A percentile compares a stretch with the other conserved stretches of the same genome.
Conservation (phyloP, 2,329 filamentous ascomycete genomes). For the Nemania serpens region DNA sequence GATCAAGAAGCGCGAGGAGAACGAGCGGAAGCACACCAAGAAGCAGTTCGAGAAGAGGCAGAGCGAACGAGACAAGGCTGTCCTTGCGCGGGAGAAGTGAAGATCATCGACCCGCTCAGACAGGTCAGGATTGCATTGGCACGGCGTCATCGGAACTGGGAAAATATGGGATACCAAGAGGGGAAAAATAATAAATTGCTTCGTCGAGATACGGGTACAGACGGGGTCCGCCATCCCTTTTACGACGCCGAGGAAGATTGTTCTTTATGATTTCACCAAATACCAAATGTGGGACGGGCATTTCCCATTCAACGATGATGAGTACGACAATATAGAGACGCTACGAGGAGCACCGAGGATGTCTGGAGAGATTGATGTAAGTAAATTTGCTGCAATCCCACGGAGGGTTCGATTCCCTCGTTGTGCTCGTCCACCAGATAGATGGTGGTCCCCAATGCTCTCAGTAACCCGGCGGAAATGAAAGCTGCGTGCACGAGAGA, state of each 20-base stretch:
- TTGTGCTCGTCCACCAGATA: background rate
- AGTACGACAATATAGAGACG: no score
- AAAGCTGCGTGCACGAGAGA: background rate
- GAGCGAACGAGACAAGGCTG: conserved; percentile 90
- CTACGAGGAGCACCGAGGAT: no score
- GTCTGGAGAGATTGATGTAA: no score
- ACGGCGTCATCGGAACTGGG: conserved; percentile 33
- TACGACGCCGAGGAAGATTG: no score
- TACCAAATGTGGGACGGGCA: no score
- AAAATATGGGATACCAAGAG: conserved; percentile 33
- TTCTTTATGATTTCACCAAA: no score
- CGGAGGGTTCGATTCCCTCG: background rate
- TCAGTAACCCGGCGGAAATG: no score
- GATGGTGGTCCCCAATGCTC: background rate
- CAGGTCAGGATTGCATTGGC: conserved; percentile 31
- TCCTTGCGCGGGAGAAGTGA: conserved; percentile 69
- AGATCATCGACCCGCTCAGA: background rate
- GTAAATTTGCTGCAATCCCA: background rate
- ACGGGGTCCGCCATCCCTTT: no score
- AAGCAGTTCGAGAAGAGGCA: conserved; percentile 76
- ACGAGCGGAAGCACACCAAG: conserved; percentile 87
- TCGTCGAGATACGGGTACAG: conserved; percentile 16
- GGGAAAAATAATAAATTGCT: conserved; percentile 18
- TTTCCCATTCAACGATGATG: no score
- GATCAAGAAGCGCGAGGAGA: conserved; percentile 91